phyloP scores from a whole-genome alignment of 1,284 basidiomycete species.

The Apiotrichum siamense region DNA sequence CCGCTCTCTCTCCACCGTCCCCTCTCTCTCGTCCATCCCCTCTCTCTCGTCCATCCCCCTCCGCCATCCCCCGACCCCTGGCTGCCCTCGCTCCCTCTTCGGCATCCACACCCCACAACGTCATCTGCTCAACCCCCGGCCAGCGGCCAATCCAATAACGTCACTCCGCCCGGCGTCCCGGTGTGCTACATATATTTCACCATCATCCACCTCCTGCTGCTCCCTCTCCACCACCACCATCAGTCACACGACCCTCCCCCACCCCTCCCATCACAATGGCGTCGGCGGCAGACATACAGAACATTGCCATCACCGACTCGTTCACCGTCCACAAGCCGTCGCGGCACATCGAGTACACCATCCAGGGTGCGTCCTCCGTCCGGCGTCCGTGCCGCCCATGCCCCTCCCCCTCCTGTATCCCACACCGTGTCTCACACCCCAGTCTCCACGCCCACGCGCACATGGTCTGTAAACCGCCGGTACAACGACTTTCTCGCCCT shows the following conservation, averaged over 20 bases:
- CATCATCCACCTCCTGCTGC: not conserved
- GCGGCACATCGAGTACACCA: conserved; percentile 44
- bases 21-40: too few relatives aligned
- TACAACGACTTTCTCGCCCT: conserved; percentile 91
- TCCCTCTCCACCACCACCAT: not conserved
- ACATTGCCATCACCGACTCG: conserved; percentile 42
- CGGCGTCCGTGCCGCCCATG: too few relatives aligned
- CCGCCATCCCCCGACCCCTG: too few relatives aligned
- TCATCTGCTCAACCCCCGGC: too few relatives aligned
- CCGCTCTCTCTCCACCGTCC: too few relatives aligned
- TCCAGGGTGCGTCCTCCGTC: conserved; percentile 34
- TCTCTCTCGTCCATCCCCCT: too few relatives aligned
- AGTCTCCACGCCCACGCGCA: conserved; percentile 53
- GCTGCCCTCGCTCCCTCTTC: too few relatives aligned
- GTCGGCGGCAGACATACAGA: conserved; percentile 34
- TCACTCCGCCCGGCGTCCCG: too few relatives aligned
- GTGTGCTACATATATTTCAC: too few relatives aligned
- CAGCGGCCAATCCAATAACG: too few relatives aligned
- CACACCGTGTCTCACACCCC: conserved; percentile 2
- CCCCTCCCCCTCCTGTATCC: too few relatives aligned
- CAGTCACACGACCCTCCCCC: not conserved
- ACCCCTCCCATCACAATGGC: conserved; percentile 25
- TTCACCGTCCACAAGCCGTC: conserved; percentile 40
- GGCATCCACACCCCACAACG: too few relatives aligned
- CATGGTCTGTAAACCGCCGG: conserved; percentile 87